A percentile compares a stretch with the other conserved stretches of the same genome.
phyloP scores from a whole-genome alignment of 1,284 basidiomycete genomes.

The Fomitopsis pinicola region DNA sequence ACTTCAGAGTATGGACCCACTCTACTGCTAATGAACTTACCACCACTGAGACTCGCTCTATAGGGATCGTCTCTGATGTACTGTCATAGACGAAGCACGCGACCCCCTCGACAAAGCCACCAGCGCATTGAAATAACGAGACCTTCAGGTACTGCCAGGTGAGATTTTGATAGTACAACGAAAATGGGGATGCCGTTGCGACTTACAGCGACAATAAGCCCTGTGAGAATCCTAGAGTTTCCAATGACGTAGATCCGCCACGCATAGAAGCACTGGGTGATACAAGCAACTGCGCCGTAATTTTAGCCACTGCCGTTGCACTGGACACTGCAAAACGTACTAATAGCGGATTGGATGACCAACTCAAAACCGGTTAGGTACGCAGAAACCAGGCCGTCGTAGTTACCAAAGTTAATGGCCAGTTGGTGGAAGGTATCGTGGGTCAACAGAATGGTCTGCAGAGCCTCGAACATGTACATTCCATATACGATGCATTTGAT shows the following conservation, averaged over 20 bases:
- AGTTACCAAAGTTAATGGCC: neutral
- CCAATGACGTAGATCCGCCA: conserved; percentile 1
- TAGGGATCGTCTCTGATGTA: neutral
- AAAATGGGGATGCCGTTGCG: neutral
- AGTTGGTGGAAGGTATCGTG: neutral
- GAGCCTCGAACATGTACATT: neutral
- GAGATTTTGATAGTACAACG: neutral
- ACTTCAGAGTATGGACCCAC: neutral
- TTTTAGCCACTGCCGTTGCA: no score
- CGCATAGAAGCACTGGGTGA: conserved; percentile 3
- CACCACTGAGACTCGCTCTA: neutral
- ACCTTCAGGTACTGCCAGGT: neutral
- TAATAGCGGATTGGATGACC: neutral
- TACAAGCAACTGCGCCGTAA: neutral
- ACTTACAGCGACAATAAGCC: neutral
- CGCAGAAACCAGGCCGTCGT: neutral
- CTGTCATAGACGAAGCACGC: neutral
- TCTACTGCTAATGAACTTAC: neutral
- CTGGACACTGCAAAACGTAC: neutral
- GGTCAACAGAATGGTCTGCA: neutral
- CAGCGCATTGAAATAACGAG: neutral
- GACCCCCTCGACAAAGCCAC: neutral
- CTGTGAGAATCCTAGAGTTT: neutral
- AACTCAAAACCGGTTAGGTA: neutral
- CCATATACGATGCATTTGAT: conserved; percentile 17